Conservation (phyloP, 768 basidiomycete species). For the Boletus patriciae region DNA sequence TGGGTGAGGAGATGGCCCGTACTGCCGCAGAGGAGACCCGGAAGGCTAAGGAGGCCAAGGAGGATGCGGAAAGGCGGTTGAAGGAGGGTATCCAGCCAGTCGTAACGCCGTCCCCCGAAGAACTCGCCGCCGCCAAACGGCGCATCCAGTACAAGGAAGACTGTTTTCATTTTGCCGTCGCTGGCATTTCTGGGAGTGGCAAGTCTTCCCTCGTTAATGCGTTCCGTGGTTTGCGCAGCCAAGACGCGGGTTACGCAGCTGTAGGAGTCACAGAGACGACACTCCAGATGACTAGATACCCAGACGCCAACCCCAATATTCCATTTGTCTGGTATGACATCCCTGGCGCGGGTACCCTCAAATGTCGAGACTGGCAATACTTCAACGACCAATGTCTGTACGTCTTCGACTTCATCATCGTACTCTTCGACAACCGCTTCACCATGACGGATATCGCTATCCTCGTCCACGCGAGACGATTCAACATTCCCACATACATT, state of each 20-base stretch:
- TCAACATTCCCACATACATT: constrained; percentile 35
- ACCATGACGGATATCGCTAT: constrained; percentile 36
- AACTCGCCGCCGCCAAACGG: constrained; percentile 18
- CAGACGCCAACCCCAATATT: constrained; percentile 18
- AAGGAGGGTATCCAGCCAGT: constrained; percentile 30
- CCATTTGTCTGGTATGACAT: constrained; percentile 37
- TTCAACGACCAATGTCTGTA: constrained; percentile 39
- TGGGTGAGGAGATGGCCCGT: constrained; percentile 8
- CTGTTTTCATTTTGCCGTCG: constrained; percentile 34
- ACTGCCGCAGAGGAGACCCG: constrained; percentile 14
- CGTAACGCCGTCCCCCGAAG: constrained; percentile 22
- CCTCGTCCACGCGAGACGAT: constrained; percentile 30
- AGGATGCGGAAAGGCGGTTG: constrained; percentile 19
- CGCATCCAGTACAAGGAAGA: constrained; percentile 26
- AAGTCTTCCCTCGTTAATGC: constrained; percentile 40
- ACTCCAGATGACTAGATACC: constrained; percentile 23
- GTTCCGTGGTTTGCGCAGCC: constrained; percentile 31
- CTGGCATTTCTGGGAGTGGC: constrained; percentile 36
- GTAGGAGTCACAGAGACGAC: constrained; percentile 35
- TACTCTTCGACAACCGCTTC: constrained; percentile 36
- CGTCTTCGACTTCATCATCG: constrained; percentile 37
- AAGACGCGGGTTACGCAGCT: constrained; percentile 23
- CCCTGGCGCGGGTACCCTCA: constrained; percentile 37
- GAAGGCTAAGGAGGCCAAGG: constrained; percentile 4
- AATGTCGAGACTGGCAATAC: constrained; percentile 36